Percentiles rank a stretch among this genome's conserved stretches.
phyloP scores from a whole-genome alignment of 139 green algal genomes.

The Chlamydomonas sphaeroides region DNA sequence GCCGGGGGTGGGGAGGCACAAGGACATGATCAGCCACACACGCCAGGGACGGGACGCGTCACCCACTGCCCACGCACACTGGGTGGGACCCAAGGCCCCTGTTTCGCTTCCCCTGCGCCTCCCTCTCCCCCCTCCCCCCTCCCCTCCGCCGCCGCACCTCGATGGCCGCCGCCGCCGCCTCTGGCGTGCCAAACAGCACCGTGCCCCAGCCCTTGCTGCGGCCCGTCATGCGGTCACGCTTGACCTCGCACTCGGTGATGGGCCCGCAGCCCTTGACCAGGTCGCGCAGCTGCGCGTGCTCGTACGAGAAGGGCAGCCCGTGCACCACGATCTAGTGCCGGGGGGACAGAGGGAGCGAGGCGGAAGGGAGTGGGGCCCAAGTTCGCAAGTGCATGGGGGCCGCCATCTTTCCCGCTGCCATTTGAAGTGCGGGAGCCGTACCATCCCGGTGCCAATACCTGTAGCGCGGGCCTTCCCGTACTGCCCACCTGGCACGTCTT shows the following conservation, averaged over 20 bases:
- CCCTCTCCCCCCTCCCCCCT: no score
- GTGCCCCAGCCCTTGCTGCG: conserved; percentile 59
- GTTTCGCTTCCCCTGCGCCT: no score
- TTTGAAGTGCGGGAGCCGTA: no score
- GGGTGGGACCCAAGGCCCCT: no score
- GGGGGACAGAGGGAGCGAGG: neutral
- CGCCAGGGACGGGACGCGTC: no score
- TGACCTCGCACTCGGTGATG: conserved; percentile 60
- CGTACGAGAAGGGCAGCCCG: conserved; percentile 69
- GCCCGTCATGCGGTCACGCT: conserved; percentile 47
- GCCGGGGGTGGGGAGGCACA: no score
- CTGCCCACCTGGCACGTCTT: conserved; percentile 39
- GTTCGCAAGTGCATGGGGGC: no score
- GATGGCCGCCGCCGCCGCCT: conserved; percentile 50
- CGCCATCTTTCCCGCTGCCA: no score
- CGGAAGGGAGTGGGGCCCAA: neutral
- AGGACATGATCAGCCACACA: no score
- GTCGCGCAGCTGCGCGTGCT: conserved; percentile 64
- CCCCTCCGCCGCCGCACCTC: conserved; percentile 16
- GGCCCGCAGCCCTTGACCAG: conserved; percentile 49
- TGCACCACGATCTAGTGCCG: conserved; percentile 72
- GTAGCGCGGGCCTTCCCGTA: no score
- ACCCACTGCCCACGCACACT: no score
- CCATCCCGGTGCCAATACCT: no score
- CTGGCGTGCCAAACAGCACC: conserved; percentile 51